Conservation (phyloP, 106 monocot species). For the Acorus calamus region DNA sequence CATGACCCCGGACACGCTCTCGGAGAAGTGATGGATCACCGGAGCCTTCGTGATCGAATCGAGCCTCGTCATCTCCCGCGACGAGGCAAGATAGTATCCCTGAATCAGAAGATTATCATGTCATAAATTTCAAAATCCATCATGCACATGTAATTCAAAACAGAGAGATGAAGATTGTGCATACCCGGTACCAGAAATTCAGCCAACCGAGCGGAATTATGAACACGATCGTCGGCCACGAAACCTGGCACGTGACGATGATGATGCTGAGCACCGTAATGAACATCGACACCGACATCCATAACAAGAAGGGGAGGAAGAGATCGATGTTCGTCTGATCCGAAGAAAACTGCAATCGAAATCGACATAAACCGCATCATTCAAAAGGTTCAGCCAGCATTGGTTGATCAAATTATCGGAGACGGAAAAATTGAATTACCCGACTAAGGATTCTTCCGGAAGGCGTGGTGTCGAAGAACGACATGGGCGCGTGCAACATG, state of each 20-base stretch:
- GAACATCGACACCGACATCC: conserved; percentile 38
- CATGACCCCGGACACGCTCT: conserved; percentile 51
- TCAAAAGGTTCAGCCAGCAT: no score
- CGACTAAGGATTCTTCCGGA: conserved; percentile 48
- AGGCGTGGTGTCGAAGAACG: conserved; percentile 46
- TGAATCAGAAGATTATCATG: conserved; percentile 6
- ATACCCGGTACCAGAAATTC: conserved; percentile 78
- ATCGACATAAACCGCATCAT: no score
- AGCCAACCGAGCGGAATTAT: conserved; percentile 41
- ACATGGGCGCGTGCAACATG: conserved; percentile 49
- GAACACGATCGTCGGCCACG: conserved; percentile 61
- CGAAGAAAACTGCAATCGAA: conserved; percentile 55
- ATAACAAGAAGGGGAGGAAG: conserved; percentile 56
- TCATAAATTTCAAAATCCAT: not conserved
- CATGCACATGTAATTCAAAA: not conserved
- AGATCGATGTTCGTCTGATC: conserved; percentile 74
- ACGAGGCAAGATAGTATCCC: conserved; percentile 59
- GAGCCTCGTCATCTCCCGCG: conserved; percentile 71
- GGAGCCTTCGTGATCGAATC: conserved; percentile 80
- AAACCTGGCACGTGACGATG: conserved; percentile 59
- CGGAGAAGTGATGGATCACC: conserved; percentile 83
- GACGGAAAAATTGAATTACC: conserved; percentile 11
- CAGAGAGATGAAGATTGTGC: not conserved
- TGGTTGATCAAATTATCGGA: no score
- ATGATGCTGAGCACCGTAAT: conserved; percentile 47